phyloP scores from a whole-genome alignment of 2,329 filamentous ascomycete genomes.

The Cladophialophora chaetospira region DNA sequence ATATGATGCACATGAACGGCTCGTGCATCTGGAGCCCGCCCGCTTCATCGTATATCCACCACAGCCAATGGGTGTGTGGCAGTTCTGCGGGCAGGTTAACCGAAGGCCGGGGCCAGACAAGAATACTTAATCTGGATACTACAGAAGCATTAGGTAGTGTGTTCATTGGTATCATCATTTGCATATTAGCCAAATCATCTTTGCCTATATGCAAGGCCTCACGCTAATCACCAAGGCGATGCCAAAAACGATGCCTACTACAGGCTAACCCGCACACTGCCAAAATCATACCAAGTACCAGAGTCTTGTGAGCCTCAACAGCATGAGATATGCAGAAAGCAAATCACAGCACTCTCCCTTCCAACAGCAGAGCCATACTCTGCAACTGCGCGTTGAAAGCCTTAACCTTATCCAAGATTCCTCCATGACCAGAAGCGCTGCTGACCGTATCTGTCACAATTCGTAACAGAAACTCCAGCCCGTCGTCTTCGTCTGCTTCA shows the following conservation, averaged over 20 bases:
- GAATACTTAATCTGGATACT: no score
- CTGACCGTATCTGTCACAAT: conserved; percentile 46
- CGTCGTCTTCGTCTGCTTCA: conserved; percentile 35
- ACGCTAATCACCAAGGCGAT: no score
- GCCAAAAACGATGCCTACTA: no score
- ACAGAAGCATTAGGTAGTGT: no score
- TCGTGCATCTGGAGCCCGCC: conserved; percentile 3
- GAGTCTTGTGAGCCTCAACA: no score
- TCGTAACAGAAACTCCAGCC: conserved; percentile 48
- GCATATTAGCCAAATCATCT: no score
- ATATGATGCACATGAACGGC: conserved; percentile 13
- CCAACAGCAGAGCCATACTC: conserved; percentile 33
- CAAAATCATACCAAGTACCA: no score
- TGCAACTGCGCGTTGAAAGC: conserved; percentile 49
- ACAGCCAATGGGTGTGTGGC: no score
- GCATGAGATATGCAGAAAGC: background rate
- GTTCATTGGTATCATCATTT: no score
- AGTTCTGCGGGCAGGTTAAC: no score
- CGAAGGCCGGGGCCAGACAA: no score
- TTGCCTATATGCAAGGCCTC: background rate
- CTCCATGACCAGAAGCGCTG: conserved; percentile 43
- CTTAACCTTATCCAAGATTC: conserved; percentile 45
- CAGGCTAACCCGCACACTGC: no score
- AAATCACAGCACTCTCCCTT: conserved; percentile 13
- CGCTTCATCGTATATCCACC: conserved; percentile 18